phyloP scores from a whole-genome alignment of 306 rosid genomes.

The Pterocarpus santalinus region DNA sequence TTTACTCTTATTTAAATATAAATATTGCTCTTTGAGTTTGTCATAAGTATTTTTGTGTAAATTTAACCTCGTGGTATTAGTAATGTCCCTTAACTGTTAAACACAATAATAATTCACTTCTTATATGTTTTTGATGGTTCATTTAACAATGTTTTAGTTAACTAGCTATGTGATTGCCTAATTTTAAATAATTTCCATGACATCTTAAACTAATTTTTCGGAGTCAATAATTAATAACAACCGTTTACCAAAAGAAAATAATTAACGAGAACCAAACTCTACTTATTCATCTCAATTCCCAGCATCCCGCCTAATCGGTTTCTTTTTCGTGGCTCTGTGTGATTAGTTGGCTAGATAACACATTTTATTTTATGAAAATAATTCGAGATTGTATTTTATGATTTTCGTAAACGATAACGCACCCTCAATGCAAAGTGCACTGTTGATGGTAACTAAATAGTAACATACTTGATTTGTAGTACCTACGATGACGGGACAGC shows the following conservation, averaged over 20 bases:
- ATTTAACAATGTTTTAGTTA: neutral
- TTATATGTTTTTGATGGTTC: no score
- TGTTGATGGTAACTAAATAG: neutral
- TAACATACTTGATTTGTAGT: neutral
- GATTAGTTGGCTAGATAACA: no score
- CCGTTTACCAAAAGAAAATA: neutral
- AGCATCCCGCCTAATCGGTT: no score
- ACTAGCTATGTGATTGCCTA: neutral
- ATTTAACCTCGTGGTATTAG: neutral
- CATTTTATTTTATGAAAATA: no score
- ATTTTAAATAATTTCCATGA: neutral
- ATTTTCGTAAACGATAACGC: slow-evolving; percentile 2
- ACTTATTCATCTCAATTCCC: slow-evolving; percentile 14
- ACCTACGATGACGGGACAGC: neutral
- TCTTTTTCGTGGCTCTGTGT: no score
- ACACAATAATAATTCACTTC: no score
- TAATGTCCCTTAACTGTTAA: neutral
- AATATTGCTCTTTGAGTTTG: no score
- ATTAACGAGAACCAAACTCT: neutral
- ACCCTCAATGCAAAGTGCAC: neutral
- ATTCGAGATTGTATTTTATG: neutral
- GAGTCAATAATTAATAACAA: neutral
- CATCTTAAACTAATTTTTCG: neutral
- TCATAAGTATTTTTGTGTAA: neutral
- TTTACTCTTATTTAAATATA: no score